Percentiles rank a stretch among this genome's conserved stretches.
These are phyloP conservation scores for Calonectria leucothoes DNA, from an alignment of 2,329 filamentous ascomycete genomes.

Conservation along the genomic window DNA sequence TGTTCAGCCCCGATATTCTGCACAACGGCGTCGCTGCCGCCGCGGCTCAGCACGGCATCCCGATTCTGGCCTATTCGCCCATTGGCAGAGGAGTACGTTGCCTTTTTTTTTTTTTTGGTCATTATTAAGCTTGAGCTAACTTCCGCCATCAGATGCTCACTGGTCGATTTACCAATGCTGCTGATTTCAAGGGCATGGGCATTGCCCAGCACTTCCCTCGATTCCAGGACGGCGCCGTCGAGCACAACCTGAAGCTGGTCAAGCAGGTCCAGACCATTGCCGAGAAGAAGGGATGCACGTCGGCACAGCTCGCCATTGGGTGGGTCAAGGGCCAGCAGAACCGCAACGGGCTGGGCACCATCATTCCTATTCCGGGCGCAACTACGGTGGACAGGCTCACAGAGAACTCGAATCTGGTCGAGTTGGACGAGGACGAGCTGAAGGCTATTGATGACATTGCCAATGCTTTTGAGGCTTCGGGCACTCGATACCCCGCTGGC, in stretches of 20 bases:
- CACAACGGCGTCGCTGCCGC: conserved; percentile 64
- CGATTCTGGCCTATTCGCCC: conserved; percentile 79
- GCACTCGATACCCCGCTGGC: conserved; percentile 59
- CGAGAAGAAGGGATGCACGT: conserved; percentile 67
- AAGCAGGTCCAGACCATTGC: conserved; percentile 68
- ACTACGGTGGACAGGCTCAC: conserved; percentile 65
- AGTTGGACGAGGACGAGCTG: conserved; percentile 63
- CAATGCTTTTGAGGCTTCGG: conserved; percentile 58
- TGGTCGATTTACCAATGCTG: conserved; percentile 39
- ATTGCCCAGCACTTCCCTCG: conserved; percentile 34
- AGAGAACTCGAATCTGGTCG: conserved; percentile 68
- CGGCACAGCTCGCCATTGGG: conserved; percentile 74
- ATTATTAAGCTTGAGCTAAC: conserved; percentile 12
- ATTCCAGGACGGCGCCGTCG: conserved; percentile 22
- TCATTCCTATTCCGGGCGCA: conserved; percentile 76
- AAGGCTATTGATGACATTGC: conserved; percentile 61
- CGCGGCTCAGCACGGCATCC: conserved; percentile 73
- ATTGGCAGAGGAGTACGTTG: conserved; percentile 66
- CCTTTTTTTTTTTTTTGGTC: too few relatives aligned
- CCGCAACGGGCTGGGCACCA: conserved; percentile 63
- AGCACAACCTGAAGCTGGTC: conserved; percentile 73
- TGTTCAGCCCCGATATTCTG: conserved; percentile 61
- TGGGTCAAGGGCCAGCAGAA: conserved; percentile 68
- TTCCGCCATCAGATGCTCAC: conserved; percentile 41
- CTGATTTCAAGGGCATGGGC: conserved; percentile 37